Conservation (phyloP, 2,329 filamentous ascomycete species). For the Catunica adiposa region DNA sequence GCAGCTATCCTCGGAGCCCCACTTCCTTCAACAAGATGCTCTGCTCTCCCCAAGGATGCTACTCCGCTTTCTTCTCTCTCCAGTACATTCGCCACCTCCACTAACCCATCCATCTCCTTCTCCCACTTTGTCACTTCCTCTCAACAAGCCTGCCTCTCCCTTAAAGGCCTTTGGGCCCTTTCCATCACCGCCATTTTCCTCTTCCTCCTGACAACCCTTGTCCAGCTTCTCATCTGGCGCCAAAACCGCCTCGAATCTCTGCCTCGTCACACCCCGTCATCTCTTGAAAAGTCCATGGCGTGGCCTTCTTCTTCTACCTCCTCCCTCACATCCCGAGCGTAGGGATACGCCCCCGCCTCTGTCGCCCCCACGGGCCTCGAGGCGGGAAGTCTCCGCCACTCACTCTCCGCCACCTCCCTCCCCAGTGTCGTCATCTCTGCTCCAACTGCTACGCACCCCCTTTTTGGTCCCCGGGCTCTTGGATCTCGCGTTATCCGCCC, state of each 20-base stretch:
- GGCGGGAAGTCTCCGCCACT: conserved; percentile 36
- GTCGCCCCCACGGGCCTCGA: not conserved
- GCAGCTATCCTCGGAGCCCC: conserved; percentile 65
- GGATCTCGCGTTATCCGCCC: conserved; percentile 7
- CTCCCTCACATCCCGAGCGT: not conserved
- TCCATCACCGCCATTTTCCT: conserved; percentile 62
- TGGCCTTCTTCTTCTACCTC: not conserved
- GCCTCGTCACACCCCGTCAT: not conserved
- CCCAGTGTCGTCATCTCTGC: conserved; percentile 38
- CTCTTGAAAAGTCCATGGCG: conserved; percentile 3
- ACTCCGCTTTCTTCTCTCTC: conserved; percentile 17
- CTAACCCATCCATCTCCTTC: conserved; percentile 23
- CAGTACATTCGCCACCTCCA: not conserved
- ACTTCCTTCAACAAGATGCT: conserved; percentile 62
- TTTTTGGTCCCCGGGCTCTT: not conserved
- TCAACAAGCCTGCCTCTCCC: conserved; percentile 57
- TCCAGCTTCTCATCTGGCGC: conserved; percentile 45
- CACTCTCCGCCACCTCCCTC: conserved; percentile 55
- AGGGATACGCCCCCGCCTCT: conserved; percentile 1
- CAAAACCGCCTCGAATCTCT: conserved; percentile 19
- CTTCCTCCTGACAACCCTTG: conserved; percentile 46
- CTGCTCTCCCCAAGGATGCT: conserved; percentile 24
- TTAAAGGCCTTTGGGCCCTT: conserved; percentile 78
- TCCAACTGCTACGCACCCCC: conserved; percentile 38
- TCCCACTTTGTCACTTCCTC: conserved; percentile 23